Evolutionary conservation across 768 basidiomycete genomes (phyloP), one percentile per base, ranked within the genome.

Genomic region (Suillus bovinus): DNA sequence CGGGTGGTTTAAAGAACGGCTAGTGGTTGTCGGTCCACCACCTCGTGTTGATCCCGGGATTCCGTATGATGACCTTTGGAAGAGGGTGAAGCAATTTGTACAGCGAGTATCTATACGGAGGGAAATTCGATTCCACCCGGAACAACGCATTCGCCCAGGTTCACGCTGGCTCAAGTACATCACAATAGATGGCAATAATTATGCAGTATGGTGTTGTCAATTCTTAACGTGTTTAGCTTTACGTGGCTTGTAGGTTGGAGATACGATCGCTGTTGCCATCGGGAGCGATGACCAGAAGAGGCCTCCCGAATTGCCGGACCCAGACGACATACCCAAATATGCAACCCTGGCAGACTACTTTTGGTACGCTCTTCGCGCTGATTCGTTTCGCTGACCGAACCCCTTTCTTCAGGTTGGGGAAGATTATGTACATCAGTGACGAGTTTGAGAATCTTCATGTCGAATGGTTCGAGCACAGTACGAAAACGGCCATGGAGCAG

Each of bases 381-480:
- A 47, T 47, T 31, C 29, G 50, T 55, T 33, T 47, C n/a, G 56
- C 20, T 52, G 58, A 13, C 17, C 42, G 27, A 29, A 20, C 63
- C 57, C 33, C 17, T 2, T 61, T 47, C 16, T 50, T 17, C 66
- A 92, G 90, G 90, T 91, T 93, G 72, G 90, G 80, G 0, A 80
- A 79, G 66, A 86, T 93, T 29, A 69, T 86, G 0, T 82, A 79
- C 57, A 81, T 91, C 61, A 71, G 80, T 17, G 74, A 77, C 38
- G 72, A 78, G 17, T 62, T 74, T 5, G 73, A 79, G 59, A 72
- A 62, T 2, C 82, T 83, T 1, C 92, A 94, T 71, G 73, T 90
- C 11, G 89, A 86, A 38, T 94, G 90, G 90, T 83, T 89, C 33
- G 82, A 89, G 59, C 91, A 93, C 67, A 83, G 85, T 0, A 82